Conservation (phyloP, 305 asterid species). For the Salvia sclarea region DNA sequence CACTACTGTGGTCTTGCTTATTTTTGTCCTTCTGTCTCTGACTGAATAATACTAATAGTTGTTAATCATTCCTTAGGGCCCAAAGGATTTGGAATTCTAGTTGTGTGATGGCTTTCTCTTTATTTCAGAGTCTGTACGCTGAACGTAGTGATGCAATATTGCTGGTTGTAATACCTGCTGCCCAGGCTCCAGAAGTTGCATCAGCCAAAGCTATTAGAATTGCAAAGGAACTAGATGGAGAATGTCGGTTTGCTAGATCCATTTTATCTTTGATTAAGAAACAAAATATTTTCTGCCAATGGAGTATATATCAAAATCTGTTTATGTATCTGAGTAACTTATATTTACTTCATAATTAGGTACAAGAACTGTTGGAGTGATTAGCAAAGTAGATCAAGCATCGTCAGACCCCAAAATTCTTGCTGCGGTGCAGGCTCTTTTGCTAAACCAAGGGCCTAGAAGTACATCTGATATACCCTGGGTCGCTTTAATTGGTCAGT, state of each 20-base stretch:
- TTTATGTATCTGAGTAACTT: slow-evolving; percentile 8
- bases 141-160: slow-evolving; percentile 92
- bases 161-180: slow-evolving; percentile 88
- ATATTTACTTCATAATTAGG: slow-evolving; percentile 46
- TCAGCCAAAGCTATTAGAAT: slow-evolving; percentile 90
- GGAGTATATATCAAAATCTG: slow-evolving; percentile 20
- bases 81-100: slow-evolving; percentile 14
- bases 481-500: slow-evolving; percentile 99
- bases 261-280: slow-evolving; percentile 32
- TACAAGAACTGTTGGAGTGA: slow-evolving; percentile 96
- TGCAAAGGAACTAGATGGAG: slow-evolving; percentile 97
- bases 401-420: slow-evolving; percentile 88
- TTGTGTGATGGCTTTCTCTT: slow-evolving; percentile 29
- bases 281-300: slow-evolving; percentile 19
- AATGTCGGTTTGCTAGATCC: slow-evolving; percentile 56
- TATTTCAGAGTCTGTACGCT: slow-evolving; percentile 76
- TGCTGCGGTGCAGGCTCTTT: slow-evolving; percentile 98
- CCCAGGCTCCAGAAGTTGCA: slow-evolving; percentile 96
- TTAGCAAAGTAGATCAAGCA: slow-evolving; percentile 97
- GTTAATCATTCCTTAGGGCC: slow-evolving; percentile 11
- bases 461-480: slow-evolving; percentile 93
- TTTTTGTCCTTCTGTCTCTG: background rate
- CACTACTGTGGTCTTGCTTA: background rate
- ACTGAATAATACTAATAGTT: slow-evolving; percentile 6
- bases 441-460: slow-evolving; percentile 92